Evolutionary conservation across 352 stramenopile species (phyloP).

Genomic region (Globisporangium apiculatum): DNA sequence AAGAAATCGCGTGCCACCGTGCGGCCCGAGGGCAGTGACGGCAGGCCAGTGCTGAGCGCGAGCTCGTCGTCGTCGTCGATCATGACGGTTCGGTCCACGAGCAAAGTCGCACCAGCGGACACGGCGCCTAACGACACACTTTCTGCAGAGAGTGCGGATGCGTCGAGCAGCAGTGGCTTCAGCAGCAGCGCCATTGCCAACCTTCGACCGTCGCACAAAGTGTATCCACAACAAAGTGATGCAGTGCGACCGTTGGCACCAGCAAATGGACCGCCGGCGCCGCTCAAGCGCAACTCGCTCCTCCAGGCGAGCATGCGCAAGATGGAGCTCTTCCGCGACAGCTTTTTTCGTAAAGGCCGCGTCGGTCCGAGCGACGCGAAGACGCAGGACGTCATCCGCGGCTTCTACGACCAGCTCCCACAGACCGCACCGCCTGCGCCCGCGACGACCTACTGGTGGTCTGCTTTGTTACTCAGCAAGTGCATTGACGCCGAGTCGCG

Average conservation of each 20-base stretch:
- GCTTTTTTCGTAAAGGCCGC: conserved; percentile 24
- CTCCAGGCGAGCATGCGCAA: conserved; percentile 15
- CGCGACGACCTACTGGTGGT: conserved; percentile 25
- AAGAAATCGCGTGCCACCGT: conserved; percentile 6
- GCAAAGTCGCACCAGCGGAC: background rate
- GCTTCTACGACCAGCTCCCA: conserved; percentile 46
- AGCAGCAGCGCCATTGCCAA: background rate
- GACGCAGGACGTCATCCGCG: conserved; percentile 34
- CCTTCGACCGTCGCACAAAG: background rate
- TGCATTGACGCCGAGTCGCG: conserved; percentile 36
- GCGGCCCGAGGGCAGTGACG: background rate
- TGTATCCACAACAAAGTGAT: background rate
- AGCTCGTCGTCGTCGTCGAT: conserved; percentile 1
- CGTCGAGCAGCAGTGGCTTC: too few relatives aligned
- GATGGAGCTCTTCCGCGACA: conserved; percentile 23
- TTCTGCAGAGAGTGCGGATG: too few relatives aligned
- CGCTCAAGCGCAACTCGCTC: conserved; percentile 6
- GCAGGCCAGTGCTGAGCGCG: background rate
- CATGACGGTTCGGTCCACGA: background rate
- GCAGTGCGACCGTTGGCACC: background rate
- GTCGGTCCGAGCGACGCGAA: conserved; percentile 17
- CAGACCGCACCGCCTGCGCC: conserved; percentile 15
- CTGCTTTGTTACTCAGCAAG: conserved; percentile 17
- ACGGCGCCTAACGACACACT: too few relatives aligned
- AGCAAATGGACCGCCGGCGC: background rate